A percentile compares a stretch with the other conserved stretches of the same genome.
Conservation (phyloP, 768 basidiomycete species). For the Phylloporus rhodoxanthus region DNA sequence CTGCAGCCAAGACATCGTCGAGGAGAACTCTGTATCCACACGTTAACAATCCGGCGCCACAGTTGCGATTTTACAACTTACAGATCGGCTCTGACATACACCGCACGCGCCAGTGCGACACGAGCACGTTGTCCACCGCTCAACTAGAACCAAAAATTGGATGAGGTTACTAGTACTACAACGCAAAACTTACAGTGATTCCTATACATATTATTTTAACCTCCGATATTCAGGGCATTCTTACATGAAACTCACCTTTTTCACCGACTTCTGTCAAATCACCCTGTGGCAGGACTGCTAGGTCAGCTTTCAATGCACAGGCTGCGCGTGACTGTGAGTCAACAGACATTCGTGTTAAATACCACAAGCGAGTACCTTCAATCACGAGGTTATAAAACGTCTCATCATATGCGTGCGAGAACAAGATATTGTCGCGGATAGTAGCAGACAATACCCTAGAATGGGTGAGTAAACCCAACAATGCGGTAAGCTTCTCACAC, state of each 20-base stretch:
- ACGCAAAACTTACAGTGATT: slow-evolving; percentile 46
- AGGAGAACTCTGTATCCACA: slow-evolving; percentile 52
- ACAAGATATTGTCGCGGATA: slow-evolving; percentile 86
- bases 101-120: slow-evolving; percentile 78
- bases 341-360: background rate
- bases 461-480: background rate
- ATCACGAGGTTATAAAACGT: slow-evolving; percentile 76
- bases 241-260: slow-evolving; percentile 46
- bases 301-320: slow-evolving; percentile 79
- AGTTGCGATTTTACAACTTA: slow-evolving; percentile 30
- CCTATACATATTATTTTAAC: slow-evolving; percentile 24
- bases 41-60: background rate
- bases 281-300: slow-evolving; percentile 73
- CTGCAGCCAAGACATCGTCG: slow-evolving; percentile 85
- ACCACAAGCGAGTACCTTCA: slow-evolving; percentile 45
- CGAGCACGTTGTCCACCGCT: slow-evolving; percentile 85
- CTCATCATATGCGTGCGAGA: slow-evolving; percentile 85
- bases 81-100: slow-evolving; percentile 89
- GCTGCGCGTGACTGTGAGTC: slow-evolving; percentile 35
- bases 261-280: slow-evolving; percentile 85
- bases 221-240: background rate
- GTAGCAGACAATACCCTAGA: slow-evolving; percentile 78
- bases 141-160: slow-evolving; percentile 37
- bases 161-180: background rate
- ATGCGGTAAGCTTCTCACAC: slow-evolving; percentile 6